phyloP scores from a whole-genome alignment of 2,329 filamentous ascomycete genomes.

The Aureobasidium pullulans region DNA sequence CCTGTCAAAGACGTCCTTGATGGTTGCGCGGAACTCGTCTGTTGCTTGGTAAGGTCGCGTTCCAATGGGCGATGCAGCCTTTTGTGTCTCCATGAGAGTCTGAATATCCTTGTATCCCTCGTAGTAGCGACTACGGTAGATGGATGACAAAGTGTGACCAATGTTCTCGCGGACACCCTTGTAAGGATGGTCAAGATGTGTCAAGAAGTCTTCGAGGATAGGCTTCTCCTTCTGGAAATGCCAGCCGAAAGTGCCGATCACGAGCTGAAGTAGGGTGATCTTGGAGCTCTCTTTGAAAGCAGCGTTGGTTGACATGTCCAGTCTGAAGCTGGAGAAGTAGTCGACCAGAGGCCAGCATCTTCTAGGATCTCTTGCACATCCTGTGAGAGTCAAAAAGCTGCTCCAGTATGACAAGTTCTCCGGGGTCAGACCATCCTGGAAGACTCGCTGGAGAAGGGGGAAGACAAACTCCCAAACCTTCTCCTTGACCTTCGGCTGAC shows the following conservation, averaged over 20 bases:
- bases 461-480: slow-evolving; percentile 84
- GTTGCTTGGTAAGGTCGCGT: slow-evolving; percentile 74
- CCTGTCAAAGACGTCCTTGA: slow-evolving; percentile 67
- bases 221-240: slow-evolving; percentile 88
- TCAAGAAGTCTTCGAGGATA: slow-evolving; percentile 80
- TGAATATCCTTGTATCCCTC: slow-evolving; percentile 82
- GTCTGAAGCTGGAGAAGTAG: slow-evolving; percentile 71
- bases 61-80: slow-evolving; percentile 71
- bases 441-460: slow-evolving; percentile 76
- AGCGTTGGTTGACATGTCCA: slow-evolving; percentile 92
- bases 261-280: slow-evolving; percentile 81
- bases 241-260: slow-evolving; percentile 85
- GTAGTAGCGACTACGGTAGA: slow-evolving; percentile 86
- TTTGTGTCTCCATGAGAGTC: slow-evolving; percentile 70
- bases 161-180: slow-evolving; percentile 95
- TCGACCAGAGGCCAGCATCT: slow-evolving; percentile 80
- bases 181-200: slow-evolving; percentile 92
- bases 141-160: slow-evolving; percentile 77
- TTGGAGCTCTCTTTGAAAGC: slow-evolving; percentile 99
- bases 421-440: slow-evolving; percentile 85
- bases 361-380: slow-evolving; percentile 84
- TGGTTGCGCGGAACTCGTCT: slow-evolving; percentile 63
- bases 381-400: slow-evolving; percentile 80
- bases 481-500: slow-evolving; percentile 64
- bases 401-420: slow-evolving; percentile 95